phyloP scores from a whole-genome alignment of 768 basidiomycete species.

The Sporobolomyces phaffii region DNA sequence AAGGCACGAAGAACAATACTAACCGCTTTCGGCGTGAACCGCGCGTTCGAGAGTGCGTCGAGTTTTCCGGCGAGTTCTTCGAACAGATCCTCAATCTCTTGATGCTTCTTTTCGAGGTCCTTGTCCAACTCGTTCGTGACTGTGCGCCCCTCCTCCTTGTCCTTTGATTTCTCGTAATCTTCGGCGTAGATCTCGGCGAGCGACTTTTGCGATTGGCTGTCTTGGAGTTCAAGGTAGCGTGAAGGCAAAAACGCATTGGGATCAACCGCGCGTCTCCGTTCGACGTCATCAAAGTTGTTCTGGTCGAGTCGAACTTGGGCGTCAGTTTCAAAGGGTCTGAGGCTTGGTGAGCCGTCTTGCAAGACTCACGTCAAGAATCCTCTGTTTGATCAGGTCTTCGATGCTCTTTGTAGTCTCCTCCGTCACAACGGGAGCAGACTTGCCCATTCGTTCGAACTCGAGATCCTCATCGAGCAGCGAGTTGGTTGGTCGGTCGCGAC shows the following conservation, averaged over 20 bases:
- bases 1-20: no score
- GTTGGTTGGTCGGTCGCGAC: conserved; percentile 78
- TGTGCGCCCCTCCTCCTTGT: conserved; percentile 52
- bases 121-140: conserved; percentile 73
- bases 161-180: conserved; percentile 62
- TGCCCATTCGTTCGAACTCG: conserved; percentile 85
- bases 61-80: conserved; percentile 77
- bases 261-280: conserved; percentile 68
- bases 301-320: conserved; percentile 25
- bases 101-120: conserved; percentile 79
- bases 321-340: background rate
- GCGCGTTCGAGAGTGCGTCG: conserved; percentile 88
- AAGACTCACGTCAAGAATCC: conserved; percentile 71
- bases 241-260: conserved; percentile 88
- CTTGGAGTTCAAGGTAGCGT: conserved; percentile 77
- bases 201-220: conserved; percentile 77
- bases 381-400: conserved; percentile 82
- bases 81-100: conserved; percentile 76
- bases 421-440: conserved; percentile 79
- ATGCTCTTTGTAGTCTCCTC: conserved; percentile 74
- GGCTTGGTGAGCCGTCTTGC: no score
- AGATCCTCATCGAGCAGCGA: conserved; percentile 87
- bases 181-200: conserved; percentile 95
- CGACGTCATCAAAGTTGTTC: conserved; percentile 80
- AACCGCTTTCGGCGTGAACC: conserved; percentile 91